Evolutionary conservation across 2,329 filamentous ascomycete species (phyloP).

Genomic region (Tolypocladium ophioglossoides): DNA sequence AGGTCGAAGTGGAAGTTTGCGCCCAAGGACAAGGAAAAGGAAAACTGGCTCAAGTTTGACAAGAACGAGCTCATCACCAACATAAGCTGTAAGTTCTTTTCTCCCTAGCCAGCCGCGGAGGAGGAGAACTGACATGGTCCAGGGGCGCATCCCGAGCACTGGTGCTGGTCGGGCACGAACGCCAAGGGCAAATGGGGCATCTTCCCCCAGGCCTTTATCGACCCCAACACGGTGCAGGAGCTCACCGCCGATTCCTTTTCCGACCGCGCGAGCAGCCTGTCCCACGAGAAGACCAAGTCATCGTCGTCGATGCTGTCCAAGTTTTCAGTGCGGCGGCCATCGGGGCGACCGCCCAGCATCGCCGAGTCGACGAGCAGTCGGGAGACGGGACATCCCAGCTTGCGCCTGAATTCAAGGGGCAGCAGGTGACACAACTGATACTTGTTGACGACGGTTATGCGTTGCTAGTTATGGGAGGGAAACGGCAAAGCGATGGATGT

Average conservation of each 20-base stretch:
- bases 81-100: constrained; percentile 39
- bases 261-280: constrained; percentile 19
- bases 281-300: constrained; percentile 23
- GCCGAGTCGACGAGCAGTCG: constrained; percentile 21
- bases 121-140: constrained; percentile 1
- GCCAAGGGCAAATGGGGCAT: constrained; percentile 41
- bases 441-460: background rate
- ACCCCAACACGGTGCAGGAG: constrained; percentile 33
- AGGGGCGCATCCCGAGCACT: constrained; percentile 37
- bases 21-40: constrained; percentile 30
- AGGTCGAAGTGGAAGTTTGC: constrained; percentile 43
- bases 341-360: constrained; percentile 20
- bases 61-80: constrained; percentile 58
- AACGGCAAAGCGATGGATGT: background rate
- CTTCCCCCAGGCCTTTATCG: constrained; percentile 40
- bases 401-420: background rate
- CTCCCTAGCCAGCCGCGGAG: background rate
- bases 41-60: constrained; percentile 49
- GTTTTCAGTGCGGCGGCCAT: constrained; percentile 21
- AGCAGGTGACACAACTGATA: background rate
- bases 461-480: background rate
- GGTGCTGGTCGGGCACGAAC: constrained; percentile 47
- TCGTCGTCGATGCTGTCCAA: constrained; percentile 21
- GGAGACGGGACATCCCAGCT: constrained; percentile 9
- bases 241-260: constrained; percentile 11